These are phyloP conservation scores for Dimocarpus longan DNA, from an alignment of 345 rosid genomes.

Conservation along the genomic window DNA sequence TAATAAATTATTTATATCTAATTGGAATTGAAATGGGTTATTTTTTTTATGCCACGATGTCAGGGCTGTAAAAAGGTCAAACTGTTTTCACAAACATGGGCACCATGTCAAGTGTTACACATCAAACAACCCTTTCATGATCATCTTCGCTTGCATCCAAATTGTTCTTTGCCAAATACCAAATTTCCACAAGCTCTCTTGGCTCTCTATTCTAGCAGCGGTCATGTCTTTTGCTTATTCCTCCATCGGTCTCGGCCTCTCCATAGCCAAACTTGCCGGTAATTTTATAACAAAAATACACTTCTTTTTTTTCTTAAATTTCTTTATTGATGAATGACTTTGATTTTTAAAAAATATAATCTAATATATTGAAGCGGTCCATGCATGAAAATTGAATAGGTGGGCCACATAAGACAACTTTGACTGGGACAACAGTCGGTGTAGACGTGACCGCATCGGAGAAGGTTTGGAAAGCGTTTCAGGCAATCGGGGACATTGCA, in stretches of 20 bases:
- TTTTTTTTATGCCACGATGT: neutral
- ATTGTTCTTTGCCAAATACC: slow-evolving; percentile 82
- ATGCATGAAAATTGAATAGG: slow-evolving; percentile 9
- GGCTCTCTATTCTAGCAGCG: slow-evolving; percentile 85
- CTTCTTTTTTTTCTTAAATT: neutral
- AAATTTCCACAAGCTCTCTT: slow-evolving; percentile 81
- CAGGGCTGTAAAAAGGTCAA: slow-evolving; percentile 81
- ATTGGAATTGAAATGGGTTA: neutral
- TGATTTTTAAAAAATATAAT: neutral
- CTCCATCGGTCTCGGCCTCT: slow-evolving; percentile 71
- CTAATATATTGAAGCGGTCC: neutral
- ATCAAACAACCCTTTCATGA: slow-evolving; percentile 68
- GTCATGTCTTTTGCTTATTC: slow-evolving; percentile 88
- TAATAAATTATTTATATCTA: neutral
- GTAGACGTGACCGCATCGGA: slow-evolving; percentile 68
- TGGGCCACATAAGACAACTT: slow-evolving; percentile 45
- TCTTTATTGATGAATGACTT: neutral
- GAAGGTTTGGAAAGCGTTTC: slow-evolving; percentile 84
- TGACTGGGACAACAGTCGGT: slow-evolving; percentile 62
- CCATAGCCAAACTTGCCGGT: slow-evolving; percentile 63
- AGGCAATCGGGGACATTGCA: slow-evolving; percentile 79
- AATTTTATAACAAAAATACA: neutral
- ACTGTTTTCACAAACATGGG: slow-evolving; percentile 78
- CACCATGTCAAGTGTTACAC: slow-evolving; percentile 53
- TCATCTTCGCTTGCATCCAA: slow-evolving; percentile 66